Conservation (phyloP, 768 basidiomycete genomes). For the Panaeolus cyanescens region DNA sequence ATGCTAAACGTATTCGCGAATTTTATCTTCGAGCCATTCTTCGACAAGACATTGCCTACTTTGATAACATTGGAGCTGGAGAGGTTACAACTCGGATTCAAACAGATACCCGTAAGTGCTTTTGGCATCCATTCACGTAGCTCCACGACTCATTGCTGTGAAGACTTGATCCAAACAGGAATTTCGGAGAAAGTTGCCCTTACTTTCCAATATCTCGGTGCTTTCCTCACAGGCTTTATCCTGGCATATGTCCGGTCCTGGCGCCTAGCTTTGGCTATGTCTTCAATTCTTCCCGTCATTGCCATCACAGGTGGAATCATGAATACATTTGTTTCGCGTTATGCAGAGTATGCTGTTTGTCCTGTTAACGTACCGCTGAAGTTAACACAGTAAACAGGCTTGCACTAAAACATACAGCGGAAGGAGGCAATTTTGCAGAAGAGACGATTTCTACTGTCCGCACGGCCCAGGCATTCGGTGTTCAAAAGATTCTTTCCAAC, state of each 20-base stretch:
- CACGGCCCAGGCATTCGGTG: constrained; percentile 90
- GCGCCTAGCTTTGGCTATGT: constrained; percentile 83
- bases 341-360: constrained; percentile 60
- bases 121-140: not conserved
- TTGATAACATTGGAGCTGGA: constrained; percentile 92
- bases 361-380: not conserved
- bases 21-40: constrained; percentile 77
- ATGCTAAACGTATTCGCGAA: constrained; percentile 84
- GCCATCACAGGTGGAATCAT: constrained; percentile 69
- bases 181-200: constrained; percentile 88
- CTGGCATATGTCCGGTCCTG: constrained; percentile 70
- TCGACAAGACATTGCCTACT: constrained; percentile 87
- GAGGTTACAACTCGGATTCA: constrained; percentile 94
- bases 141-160: not conserved
- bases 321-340: constrained; percentile 65
- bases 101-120: constrained; percentile 73
- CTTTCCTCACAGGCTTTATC: constrained; percentile 81
- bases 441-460: constrained; percentile 91
- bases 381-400: constrained; percentile 37
- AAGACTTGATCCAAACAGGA: constrained; percentile 91
- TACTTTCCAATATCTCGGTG: constrained; percentile 59
- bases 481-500: constrained; percentile 59
- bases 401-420: constrained; percentile 75
- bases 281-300: constrained; percentile 85
- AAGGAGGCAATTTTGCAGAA: constrained; percentile 83